Conservation (phyloP, 805 yeast genomes). For the Komagataella ulmi region DNA sequence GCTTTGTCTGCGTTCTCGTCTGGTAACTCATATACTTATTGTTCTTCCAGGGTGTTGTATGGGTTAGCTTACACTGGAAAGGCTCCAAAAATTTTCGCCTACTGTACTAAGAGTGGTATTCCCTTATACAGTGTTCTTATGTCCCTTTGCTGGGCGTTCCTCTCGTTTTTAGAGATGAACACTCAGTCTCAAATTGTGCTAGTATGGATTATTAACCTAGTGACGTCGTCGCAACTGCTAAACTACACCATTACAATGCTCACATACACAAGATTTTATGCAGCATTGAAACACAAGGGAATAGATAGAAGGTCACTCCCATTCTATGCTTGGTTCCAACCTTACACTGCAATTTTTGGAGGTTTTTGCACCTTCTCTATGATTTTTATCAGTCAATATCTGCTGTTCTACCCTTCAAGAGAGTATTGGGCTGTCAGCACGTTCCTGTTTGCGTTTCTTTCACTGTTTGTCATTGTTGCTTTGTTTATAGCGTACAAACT, state of each 20-base stretch:
- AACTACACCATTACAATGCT: conserved; percentile 44
- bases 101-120: conserved; percentile 31
- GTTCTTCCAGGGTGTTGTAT: conserved; percentile 32
- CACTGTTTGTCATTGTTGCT: conserved; percentile 44
- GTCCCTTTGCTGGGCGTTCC: conserved; percentile 27
- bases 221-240: conserved; percentile 56
- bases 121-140: conserved; percentile 31
- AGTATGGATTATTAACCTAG: conserved; percentile 59
- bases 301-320: conserved; percentile 29
- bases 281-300: conserved; percentile 42
- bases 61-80: conserved; percentile 32
- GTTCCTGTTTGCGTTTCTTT: conserved; percentile 60
- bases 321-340: conserved; percentile 45
- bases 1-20: conserved; percentile 33
- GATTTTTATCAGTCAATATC: conserved; percentile 55
- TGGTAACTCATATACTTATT: conserved; percentile 33
- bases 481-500: conserved; percentile 41
- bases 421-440: conserved; percentile 37
- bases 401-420: conserved; percentile 50
- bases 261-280: conserved; percentile 49
- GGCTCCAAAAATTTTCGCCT: conserved; percentile 28
- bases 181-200: conserved; percentile 48
- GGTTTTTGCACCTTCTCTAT: conserved; percentile 29
- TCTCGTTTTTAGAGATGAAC: conserved; percentile 37
- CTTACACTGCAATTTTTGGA: conserved; percentile 40